Base-by-base conservation (phyloP, 345 rosid genomes). In the Eucalyptus grandis region DNA sequence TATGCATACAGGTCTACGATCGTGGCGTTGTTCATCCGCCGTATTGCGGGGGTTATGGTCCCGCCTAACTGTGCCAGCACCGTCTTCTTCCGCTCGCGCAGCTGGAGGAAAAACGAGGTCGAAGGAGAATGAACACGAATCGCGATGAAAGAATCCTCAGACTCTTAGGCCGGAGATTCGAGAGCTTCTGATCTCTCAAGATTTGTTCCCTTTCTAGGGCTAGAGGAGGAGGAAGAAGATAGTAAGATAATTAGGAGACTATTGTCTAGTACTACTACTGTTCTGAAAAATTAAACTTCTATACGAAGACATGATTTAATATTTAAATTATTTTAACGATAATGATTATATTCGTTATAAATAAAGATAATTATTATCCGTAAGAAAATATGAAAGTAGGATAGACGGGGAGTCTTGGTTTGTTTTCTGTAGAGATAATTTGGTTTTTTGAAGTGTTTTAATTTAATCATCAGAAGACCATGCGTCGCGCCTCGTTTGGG, bases 1-100 rank as follows among this genome's bases (percentile, higher is more conserved):
- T 89, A 88, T 94, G 96, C 99, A 98, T 97, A 56, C 93, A 94
- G 98, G 88, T 97, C 98, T 89, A 98, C 95, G 58, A 98, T 95
- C 37, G 97, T 97, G 50, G 97, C 98, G 90, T 97, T 96, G 96
- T 96, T 95, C 99, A 97, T 98, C 95, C 95, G 95, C 94, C 95
- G 98, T 34, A 98, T 93, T 21, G 99, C 99, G 83, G 95, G 96
- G 96, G 98, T 93, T n/a, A 98, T 96, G 90, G 95, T 95, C 96
- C 99, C 97, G 49, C 99, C 98, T 88, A 95, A 91, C 92, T 97
- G 94, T 58, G 95, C 98, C 88, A 97, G 94, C 91, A 96, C 98
- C 99, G 95, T 97, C 34, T 53, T 3, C 56, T 94, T 95, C 62
- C 88, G 93, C 96, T 89, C 77, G 77, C 37, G 37, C 77, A 30